phyloP scores from a whole-genome alignment of 805 yeast species.

The Diddensiella santjacobensis region DNA sequence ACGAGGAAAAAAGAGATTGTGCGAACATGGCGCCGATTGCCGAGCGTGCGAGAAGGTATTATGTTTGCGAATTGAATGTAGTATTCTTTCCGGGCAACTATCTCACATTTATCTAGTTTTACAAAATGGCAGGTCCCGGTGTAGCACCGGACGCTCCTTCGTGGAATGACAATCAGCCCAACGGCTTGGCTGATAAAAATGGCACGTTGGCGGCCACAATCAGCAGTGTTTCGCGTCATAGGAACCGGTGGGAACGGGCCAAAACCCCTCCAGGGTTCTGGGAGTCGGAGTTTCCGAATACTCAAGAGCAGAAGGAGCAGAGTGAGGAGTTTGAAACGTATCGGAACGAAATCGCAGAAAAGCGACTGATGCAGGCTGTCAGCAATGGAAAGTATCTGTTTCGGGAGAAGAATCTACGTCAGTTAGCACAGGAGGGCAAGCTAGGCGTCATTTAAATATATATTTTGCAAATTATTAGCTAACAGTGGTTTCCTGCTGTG shows the following conservation, averaged over 20 bases:
- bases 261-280: constrained; percentile 59
- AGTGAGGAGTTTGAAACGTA: constrained; percentile 32
- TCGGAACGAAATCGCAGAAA: constrained; percentile 39
- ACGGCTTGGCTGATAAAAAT: not conserved
- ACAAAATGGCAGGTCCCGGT: constrained; percentile 31
- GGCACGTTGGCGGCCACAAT: constrained; percentile 9
- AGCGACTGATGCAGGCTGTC: constrained; percentile 44
- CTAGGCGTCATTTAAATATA: not conserved
- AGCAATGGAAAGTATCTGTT: constrained; percentile 44
- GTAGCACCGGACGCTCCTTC: constrained; percentile 26
- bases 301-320: constrained; percentile 48
- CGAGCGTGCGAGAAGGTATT: constrained; percentile 28
- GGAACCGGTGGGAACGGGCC: constrained; percentile 35
- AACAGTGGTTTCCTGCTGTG: not conserved
- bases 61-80: not conserved
- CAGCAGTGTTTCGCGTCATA: constrained; percentile 24
- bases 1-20: constrained; percentile 34
- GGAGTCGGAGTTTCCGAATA: constrained; percentile 54
- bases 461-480: not conserved
- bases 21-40: constrained; percentile 38
- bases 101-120: constrained; percentile 29
- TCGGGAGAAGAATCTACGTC: constrained; percentile 28
- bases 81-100: too few species aligned
- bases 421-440: not conserved
- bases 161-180: constrained; percentile 27